These are phyloP conservation scores for Neolentinus lepideus DNA, from an alignment of 1,284 basidiomycete genomes.

Conservation along the genomic window DNA sequence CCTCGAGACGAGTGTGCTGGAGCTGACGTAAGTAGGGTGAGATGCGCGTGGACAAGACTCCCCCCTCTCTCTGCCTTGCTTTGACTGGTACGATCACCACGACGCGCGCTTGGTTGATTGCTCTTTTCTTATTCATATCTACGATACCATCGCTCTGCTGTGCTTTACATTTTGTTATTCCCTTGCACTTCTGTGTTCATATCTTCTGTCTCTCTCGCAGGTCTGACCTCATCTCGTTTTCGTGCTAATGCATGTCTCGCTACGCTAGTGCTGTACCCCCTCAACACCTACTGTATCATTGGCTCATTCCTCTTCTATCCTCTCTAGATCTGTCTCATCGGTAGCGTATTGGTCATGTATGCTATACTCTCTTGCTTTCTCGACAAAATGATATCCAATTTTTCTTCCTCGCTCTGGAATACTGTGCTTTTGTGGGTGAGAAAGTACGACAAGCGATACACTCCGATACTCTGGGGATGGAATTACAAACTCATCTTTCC, in stretches of 20 bases:
- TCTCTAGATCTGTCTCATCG: not conserved
- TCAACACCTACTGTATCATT: conserved; percentile 1
- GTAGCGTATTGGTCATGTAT: not conserved
- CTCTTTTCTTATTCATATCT: conserved; percentile 2
- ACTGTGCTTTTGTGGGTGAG: not conserved
- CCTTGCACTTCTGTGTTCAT: not conserved
- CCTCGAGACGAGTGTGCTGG: conserved; percentile 69
- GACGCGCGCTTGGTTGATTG: conserved; percentile 16
- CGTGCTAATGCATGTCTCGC: not conserved
- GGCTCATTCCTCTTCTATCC: not conserved
- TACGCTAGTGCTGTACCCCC: not conserved
- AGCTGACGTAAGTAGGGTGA: conserved; percentile 45
- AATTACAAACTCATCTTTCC: not conserved
- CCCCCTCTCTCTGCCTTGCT: too few relatives aligned
- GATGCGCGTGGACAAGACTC: too few relatives aligned
- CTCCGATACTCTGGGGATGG: not conserved
- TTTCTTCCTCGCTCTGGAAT: not conserved
- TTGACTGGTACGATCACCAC: too few relatives aligned
- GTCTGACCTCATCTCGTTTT: not conserved
- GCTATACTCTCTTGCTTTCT: not conserved
- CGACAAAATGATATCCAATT: not conserved
- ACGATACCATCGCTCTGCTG: not conserved
- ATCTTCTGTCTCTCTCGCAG: not conserved
- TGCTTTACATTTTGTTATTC: not conserved
- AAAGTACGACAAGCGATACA: not conserved